phyloP scores from a whole-genome alignment of 441 rosid species.

The Populus hybrid region DNA sequence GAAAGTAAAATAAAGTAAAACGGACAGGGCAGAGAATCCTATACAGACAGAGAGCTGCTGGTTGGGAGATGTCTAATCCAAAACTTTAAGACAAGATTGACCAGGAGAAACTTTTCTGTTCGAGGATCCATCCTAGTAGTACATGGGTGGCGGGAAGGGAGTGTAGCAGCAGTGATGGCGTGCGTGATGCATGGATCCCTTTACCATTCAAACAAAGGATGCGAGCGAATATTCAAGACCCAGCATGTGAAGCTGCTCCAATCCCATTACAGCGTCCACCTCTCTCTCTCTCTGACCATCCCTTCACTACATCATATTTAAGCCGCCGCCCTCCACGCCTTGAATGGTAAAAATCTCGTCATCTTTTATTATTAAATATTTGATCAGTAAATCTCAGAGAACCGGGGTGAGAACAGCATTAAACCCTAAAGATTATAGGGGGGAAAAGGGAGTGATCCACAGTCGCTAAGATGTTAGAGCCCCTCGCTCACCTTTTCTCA shows the following conservation, averaged over 20 bases:
- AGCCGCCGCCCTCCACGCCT: no score
- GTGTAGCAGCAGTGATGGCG: background rate
- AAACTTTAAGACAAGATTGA: constrained; percentile 6
- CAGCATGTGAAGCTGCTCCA: background rate
- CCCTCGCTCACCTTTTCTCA: background rate
- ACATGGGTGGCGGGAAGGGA: background rate
- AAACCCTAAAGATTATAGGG: no score
- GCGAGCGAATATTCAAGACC: constrained; percentile 7
- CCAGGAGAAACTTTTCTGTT: background rate
- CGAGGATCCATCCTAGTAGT: background rate
- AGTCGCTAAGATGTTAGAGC: no score
- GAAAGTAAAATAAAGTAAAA: no score
- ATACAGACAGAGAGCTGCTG: background rate
- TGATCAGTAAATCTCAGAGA: no score
- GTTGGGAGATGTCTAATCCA: constrained; percentile 1
- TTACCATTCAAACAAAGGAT: background rate
- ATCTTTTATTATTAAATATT: no score
- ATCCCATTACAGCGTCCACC: no score
- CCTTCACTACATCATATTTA: background rate
- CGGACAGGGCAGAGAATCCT: no score
- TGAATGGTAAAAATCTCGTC: no score
- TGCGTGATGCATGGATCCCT: no score
- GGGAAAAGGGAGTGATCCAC: no score
- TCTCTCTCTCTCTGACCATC: background rate
- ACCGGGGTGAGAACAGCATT: no score